phyloP scores from a whole-genome alignment of 345 rosid species.

The Dipteronia dyeriana region DNA sequence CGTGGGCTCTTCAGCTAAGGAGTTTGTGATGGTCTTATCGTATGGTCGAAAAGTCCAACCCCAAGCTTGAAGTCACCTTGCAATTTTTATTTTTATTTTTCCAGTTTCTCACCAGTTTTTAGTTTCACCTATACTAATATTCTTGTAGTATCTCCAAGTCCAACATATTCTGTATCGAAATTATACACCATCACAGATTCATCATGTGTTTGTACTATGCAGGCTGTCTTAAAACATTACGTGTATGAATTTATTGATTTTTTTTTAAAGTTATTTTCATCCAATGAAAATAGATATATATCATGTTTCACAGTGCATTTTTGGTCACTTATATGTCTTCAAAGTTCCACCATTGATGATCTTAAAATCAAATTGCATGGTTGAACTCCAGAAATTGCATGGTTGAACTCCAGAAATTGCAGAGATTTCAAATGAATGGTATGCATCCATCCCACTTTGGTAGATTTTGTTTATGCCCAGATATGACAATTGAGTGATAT shows the following conservation, averaged over 20 bases:
- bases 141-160: slow-evolving; percentile 3
- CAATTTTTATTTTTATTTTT: neutral
- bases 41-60: slow-evolving; percentile 53
- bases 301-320: neutral
- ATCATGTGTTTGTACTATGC: neutral
- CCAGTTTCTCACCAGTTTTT: neutral
- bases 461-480: no score
- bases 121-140: neutral
- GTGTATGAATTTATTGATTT: neutral
- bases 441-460: no score
- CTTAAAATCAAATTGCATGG: neutral
- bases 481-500: no score
- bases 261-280: neutral
- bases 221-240: neutral
- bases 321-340: neutral
- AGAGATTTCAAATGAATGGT: neutral
- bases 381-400: neutral
- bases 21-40: slow-evolving; percentile 70
- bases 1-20: slow-evolving; percentile 69
- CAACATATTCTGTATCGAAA: neutral
- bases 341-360: no score
- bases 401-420: neutral
- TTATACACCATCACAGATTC: neutral
- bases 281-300: neutral
- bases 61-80: slow-evolving; percentile 7